phyloP scores from a whole-genome alignment of 73 alveolate genomes.

The Diophrys appendiculata region DNA sequence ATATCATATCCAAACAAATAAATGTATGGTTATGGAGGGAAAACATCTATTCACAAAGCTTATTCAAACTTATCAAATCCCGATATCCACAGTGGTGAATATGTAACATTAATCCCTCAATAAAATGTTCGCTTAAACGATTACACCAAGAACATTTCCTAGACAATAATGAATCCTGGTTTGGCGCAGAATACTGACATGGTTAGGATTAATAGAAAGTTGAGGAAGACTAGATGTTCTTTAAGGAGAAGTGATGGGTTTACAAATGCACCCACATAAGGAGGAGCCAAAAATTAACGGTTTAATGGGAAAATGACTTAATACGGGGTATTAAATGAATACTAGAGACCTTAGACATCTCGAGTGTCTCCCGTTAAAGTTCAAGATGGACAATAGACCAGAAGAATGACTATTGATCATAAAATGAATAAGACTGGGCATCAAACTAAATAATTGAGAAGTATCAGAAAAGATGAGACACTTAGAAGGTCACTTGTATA shows the following conservation, averaged over 20 bases:
- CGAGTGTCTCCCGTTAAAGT: too few species aligned
- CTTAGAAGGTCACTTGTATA: not conserved
- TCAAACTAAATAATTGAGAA: too few species aligned
- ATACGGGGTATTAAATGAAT: too few species aligned
- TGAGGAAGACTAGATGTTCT: not conserved
- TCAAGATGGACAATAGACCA: too few species aligned
- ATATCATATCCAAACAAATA: slow-evolving; percentile 6
- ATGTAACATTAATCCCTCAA: not conserved
- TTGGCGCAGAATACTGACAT: not conserved
- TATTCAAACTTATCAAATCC: not conserved
- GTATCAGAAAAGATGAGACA: too few species aligned
- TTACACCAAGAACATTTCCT: slow-evolving; percentile 20
- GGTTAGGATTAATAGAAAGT: not conserved
- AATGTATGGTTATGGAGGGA: slow-evolving; percentile 21
- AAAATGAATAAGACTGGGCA: too few species aligned
- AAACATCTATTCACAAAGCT: slow-evolving; percentile 2
- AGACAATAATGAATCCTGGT: slow-evolving; percentile 31
- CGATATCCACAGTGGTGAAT: not conserved
- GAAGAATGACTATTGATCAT: too few species aligned
- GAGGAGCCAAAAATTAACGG: too few species aligned
- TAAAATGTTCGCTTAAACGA: slow-evolving; percentile 14
- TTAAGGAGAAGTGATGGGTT: too few species aligned
- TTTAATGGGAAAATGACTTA: too few species aligned
- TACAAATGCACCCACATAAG: too few species aligned
- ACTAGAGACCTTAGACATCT: too few species aligned